Base-by-base conservation (phyloP, 2,329 filamentous ascomycete species). In the Penicillium rolfsii region DNA sequence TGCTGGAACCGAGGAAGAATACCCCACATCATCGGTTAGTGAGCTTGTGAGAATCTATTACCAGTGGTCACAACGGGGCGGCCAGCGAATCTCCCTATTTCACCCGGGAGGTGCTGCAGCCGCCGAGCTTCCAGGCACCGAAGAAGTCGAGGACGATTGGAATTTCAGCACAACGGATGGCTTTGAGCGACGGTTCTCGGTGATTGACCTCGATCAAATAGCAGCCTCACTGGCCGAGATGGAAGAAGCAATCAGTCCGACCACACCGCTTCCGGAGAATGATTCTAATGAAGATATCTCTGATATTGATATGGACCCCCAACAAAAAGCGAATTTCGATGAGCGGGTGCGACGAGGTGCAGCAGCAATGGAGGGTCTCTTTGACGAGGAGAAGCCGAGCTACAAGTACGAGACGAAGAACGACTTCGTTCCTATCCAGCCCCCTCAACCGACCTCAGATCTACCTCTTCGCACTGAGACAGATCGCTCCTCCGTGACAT, bases 91-190 rank as follows among this genome's bases (percentile, higher is more conserved):
- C 16, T 89, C 87, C 5, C 75, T 89, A 0, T 88, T 87, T 72
- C 83, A 86, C 62, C 81, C 83, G 26, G 83, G 82, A 57, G 86
- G 86, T 62, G 86, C 86, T 16, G 81, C 80, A 16, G 82, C 82
- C 12, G 85, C 86, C 35, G 81, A 84, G 60, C 74, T 82, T 33
- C 80, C 82, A 30, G 79, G 77, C 38, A 67, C 70, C 12, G 76
- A 79, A 28, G 77, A 81, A 4, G 70, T 76, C 0, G 78, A 81
- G 3, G 83, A 85, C 43, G 84, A 86, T 63, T 89, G 86, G 86
- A 87, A 86, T 59, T 89, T 89, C 70, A 88, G 85, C 66, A 87
- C 85, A 5, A 87, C 85, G 2, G 84, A 85, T 64, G 82, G 84
- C 14, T 88, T 88, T 64, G 84, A 88, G 63, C 77, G 79, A 58